Evolutionary conservation across 2,329 filamentous ascomycete genomes (phyloP).

Genomic region (Pezicula rhizophila): DNA sequence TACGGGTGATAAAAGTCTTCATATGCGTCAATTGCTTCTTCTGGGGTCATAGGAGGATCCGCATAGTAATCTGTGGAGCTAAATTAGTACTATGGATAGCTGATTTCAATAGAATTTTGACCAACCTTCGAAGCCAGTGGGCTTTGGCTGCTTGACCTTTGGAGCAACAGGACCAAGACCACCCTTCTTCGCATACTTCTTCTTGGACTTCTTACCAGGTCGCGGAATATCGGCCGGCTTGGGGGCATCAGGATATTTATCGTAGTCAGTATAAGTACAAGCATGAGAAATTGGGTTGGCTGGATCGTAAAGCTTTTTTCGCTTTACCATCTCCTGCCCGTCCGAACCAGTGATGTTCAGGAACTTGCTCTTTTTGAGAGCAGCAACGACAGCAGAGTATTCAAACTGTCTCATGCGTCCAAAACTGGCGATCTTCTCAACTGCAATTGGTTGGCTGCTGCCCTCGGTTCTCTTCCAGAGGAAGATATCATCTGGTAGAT

Average conservation of each 20-base stretch:
- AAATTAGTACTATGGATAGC: too few relatives aligned
- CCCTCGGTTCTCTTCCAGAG: slow-evolving; percentile 74
- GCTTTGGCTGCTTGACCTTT: slow-evolving; percentile 23
- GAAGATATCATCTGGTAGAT: slow-evolving; percentile 81
- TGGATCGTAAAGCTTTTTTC: slow-evolving; percentile 61
- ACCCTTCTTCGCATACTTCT: slow-evolving; percentile 39
- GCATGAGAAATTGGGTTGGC: not conserved
- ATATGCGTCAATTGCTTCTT: slow-evolving; percentile 41
- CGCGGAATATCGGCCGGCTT: not conserved
- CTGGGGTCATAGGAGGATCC: slow-evolving; percentile 71
- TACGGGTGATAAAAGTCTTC: slow-evolving; percentile 61
- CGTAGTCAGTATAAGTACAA: slow-evolving; percentile 30
- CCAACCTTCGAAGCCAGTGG: slow-evolving; percentile 65
- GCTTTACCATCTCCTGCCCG: slow-evolving; percentile 62
- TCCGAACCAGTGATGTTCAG: slow-evolving; percentile 69
- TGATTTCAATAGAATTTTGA: slow-evolving; percentile 2
- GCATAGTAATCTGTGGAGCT: slow-evolving; percentile 58
- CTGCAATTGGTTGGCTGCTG: slow-evolving; percentile 71
- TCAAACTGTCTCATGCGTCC: slow-evolving; percentile 93
- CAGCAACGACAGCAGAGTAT: slow-evolving; percentile 73
- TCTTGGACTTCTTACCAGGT: slow-evolving; percentile 2
- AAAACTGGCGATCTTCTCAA: slow-evolving; percentile 77
- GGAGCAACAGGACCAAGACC: slow-evolving; percentile 10
- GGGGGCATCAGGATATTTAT: not conserved
- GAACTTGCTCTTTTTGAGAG: slow-evolving; percentile 68